A percentile compares a stretch with the other conserved stretches of the same genome.
phyloP scores from a whole-genome alignment of 129 eudicot species.

The Saussurea involucrata region DNA sequence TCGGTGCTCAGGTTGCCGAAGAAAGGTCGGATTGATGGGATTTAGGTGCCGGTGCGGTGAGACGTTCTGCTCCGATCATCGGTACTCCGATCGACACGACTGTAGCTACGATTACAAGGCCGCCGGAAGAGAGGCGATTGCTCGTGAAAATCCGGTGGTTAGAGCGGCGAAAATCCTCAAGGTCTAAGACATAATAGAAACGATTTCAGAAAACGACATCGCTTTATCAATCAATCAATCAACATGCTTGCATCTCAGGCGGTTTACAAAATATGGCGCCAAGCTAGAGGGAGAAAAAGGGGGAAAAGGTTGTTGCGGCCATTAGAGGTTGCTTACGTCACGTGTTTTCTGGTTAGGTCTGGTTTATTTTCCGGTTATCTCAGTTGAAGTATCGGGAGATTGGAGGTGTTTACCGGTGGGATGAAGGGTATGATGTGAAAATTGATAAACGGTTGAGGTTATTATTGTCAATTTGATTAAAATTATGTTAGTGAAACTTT shows the following conservation, averaged over 20 bases:
- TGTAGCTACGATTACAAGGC: constrained; percentile 82
- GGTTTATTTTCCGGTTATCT: constrained; percentile 26
- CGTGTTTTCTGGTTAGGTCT: constrained; percentile 24
- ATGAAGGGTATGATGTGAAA: constrained; percentile 34
- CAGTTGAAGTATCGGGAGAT: constrained; percentile 9
- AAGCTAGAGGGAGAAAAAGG: constrained; percentile 7
- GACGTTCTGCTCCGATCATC: constrained; percentile 73
- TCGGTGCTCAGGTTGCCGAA: constrained; percentile 76
- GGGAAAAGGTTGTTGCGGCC: background rate
- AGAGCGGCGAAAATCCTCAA: constrained; percentile 76
- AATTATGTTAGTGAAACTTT: constrained; percentile 36
- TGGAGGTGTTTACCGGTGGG: constrained; percentile 22
- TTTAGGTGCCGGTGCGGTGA: constrained; percentile 85
- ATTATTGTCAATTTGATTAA: constrained; percentile 53
- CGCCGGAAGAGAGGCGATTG: constrained; percentile 84
- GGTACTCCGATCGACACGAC: constrained; percentile 90
- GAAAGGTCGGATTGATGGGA: constrained; percentile 73
- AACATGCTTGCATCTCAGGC: constrained; percentile 16
- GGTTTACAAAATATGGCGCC: constrained; percentile 27
- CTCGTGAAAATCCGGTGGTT: constrained; percentile 79
- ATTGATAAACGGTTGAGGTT: constrained; percentile 44
- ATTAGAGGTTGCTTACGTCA: constrained; percentile 30
- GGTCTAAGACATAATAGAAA: constrained; percentile 33
- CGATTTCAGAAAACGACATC: constrained; percentile 4
- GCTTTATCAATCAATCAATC: constrained; percentile 17